A percentile compares a stretch with the other conserved stretches of the same genome.
These are phyloP conservation scores for Mayamaea pseudoterrestris DNA, from an alignment of 108 stramenopile genomes.

Conservation along the genomic window DNA sequence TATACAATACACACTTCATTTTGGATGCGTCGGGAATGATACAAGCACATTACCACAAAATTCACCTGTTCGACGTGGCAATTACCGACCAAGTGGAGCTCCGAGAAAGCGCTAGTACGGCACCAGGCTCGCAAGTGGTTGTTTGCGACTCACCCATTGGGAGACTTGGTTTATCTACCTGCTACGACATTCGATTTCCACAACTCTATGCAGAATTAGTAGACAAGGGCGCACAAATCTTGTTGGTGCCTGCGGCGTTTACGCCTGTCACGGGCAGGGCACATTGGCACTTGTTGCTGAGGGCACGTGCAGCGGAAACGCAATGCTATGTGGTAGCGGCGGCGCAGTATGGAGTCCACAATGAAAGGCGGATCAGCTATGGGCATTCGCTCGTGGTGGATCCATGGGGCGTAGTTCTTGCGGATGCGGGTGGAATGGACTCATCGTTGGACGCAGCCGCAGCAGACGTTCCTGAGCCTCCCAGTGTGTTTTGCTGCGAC, in stretches of 20 bases:
- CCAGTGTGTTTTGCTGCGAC: slow-evolving; percentile 48
- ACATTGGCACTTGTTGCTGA: slow-evolving; percentile 89
- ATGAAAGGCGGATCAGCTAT: slow-evolving; percentile 69
- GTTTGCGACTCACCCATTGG: slow-evolving; percentile 83
- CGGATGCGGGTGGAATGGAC: slow-evolving; percentile 43
- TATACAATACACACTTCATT: slow-evolving; percentile 94
- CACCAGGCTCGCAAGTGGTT: slow-evolving; percentile 62
- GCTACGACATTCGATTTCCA: slow-evolving; percentile 96
- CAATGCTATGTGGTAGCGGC: slow-evolving; percentile 94
- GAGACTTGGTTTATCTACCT: slow-evolving; percentile 79
- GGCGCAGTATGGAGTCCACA: slow-evolving; percentile 87
- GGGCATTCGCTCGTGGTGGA: slow-evolving; percentile 28
- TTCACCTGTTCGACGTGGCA: slow-evolving; percentile 92
- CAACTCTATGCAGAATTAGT: slow-evolving; percentile 67
- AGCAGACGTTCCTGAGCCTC: slow-evolving; percentile 11
- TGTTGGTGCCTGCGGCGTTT: slow-evolving; percentile 90
- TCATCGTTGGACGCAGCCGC: slow-evolving; percentile 4
- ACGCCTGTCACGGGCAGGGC: slow-evolving; percentile 92
- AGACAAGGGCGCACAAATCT: slow-evolving; percentile 53
- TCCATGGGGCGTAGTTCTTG: slow-evolving; percentile 60
- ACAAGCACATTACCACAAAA: slow-evolving; percentile 66
- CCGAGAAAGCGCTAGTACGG: slow-evolving; percentile 67
- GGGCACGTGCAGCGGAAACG: slow-evolving; percentile 89
- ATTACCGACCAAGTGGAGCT: slow-evolving; percentile 68
- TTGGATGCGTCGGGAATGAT: slow-evolving; percentile 60